Conservation (phyloP, 2,329 filamentous ascomycete species). For the Ilyonectria mors-panacis region DNA sequence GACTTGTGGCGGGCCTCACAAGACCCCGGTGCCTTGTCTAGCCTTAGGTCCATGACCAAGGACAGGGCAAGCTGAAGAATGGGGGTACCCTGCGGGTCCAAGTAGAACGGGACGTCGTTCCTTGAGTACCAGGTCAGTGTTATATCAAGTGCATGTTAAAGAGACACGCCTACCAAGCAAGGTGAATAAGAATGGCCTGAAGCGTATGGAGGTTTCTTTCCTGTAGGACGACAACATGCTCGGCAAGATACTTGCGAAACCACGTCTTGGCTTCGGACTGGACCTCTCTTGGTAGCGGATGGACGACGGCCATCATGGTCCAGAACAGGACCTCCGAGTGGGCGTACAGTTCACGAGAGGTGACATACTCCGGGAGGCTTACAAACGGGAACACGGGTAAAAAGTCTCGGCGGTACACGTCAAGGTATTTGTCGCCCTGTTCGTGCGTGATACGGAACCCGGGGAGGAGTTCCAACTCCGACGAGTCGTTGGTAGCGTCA, state of each 20-base stretch:
- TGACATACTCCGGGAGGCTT: constrained; percentile 44
- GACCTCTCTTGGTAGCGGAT: constrained; percentile 50
- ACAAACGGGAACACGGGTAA: constrained; percentile 58
- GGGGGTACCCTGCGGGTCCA: constrained; percentile 55
- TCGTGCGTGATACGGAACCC: constrained; percentile 52
- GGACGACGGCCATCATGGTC: constrained; percentile 53
- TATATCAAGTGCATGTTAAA: background rate
- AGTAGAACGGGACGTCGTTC: constrained; percentile 58
- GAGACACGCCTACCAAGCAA: constrained; percentile 53
- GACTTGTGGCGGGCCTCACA: constrained; percentile 47
- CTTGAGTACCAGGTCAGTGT: constrained; percentile 37
- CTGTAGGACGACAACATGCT: constrained; percentile 55
- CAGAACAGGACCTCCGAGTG: constrained; percentile 56
- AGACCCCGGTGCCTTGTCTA: constrained; percentile 50
- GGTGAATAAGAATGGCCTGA: constrained; percentile 56
- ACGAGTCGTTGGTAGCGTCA: constrained; percentile 9
- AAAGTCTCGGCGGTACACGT: constrained; percentile 53
- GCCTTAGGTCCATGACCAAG: constrained; percentile 56
- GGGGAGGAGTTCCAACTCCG: constrained; percentile 51
- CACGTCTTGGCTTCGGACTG: constrained; percentile 54
- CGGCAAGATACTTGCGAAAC: constrained; percentile 56
- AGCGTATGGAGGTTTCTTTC: constrained; percentile 55
- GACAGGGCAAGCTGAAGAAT: constrained; percentile 57
- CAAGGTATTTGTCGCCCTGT: constrained; percentile 52
- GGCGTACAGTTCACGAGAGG: constrained; percentile 50